These are phyloP conservation scores for Juncus effusus DNA, from an alignment of 176 grass and related monocot species.

Conservation along the genomic window DNA sequence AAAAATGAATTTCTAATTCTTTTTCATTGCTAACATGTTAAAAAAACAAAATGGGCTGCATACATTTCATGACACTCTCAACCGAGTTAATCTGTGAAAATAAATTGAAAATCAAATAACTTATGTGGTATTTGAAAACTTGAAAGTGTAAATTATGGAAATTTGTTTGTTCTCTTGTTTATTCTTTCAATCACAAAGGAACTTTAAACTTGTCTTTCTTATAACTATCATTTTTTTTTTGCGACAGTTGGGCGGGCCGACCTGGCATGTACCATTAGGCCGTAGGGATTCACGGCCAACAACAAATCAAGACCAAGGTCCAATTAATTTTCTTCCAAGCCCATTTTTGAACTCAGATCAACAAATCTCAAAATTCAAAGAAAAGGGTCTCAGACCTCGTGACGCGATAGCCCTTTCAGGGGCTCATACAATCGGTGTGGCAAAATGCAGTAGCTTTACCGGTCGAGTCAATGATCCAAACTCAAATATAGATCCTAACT, in stretches of 20 bases:
- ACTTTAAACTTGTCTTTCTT: neutral
- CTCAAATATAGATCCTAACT: constrained; percentile 4
- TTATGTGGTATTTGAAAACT: neutral
- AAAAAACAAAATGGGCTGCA: neutral
- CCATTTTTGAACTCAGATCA: constrained; percentile 17
- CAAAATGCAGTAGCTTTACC: constrained; percentile 27
- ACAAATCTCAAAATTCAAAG: constrained; percentile 19
- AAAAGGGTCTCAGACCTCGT: constrained; percentile 22
- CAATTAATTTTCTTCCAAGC: constrained; percentile 23
- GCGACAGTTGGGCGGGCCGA: constrained; percentile 28
- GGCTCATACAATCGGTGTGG: constrained; percentile 28
- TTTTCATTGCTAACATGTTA: neutral
- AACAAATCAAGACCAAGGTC: constrained; percentile 1
- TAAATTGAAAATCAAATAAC: neutral
- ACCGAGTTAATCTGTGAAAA: neutral
- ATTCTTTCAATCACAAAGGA: neutral
- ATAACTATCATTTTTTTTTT: neutral
- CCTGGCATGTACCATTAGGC: constrained; percentile 21
- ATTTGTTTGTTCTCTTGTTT: no score
- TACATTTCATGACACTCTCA: neutral
- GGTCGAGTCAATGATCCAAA: constrained; percentile 25
- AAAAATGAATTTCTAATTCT: neutral
- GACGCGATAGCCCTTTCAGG: constrained; percentile 33
- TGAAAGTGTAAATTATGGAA: neutral
- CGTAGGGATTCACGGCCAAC: constrained; percentile 21